phyloP scores from a whole-genome alignment of 805 yeast genomes.

The Saccharomyces jurei region DNA sequence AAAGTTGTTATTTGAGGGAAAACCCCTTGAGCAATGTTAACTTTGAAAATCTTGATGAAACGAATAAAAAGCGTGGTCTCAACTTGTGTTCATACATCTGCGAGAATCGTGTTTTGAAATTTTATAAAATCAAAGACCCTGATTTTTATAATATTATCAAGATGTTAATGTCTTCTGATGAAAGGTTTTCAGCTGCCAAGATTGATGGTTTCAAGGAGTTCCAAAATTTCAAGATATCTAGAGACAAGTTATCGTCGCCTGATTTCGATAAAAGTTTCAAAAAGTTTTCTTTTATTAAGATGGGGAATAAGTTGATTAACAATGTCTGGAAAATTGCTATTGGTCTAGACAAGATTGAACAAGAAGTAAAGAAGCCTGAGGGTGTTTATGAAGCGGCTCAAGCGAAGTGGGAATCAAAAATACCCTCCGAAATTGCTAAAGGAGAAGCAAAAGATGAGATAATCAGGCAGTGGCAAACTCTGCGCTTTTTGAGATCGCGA shows the following conservation, averaged over 20 bases:
- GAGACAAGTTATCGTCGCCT: background rate
- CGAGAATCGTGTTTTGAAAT: constrained; percentile 13
- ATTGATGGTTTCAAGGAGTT: constrained; percentile 21
- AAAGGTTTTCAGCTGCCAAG: constrained; percentile 12
- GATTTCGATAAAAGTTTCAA: constrained; percentile 17
- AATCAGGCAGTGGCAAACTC: constrained; percentile 35
- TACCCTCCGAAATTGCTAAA: constrained; percentile 4
- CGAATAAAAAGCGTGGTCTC: constrained; percentile 7
- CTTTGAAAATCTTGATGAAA: constrained; percentile 9
- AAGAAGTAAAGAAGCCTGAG: constrained; percentile 16
- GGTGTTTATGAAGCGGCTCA: constrained; percentile 14
- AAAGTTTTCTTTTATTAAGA: constrained; percentile 24
- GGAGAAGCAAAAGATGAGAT: constrained; percentile 10
- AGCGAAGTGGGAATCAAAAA: constrained; percentile 8
- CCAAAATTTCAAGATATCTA: constrained; percentile 10
- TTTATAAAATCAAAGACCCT: constrained; percentile 21
- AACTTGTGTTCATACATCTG: constrained; percentile 12
- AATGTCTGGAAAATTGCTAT: constrained; percentile 34
- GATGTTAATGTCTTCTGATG: constrained; percentile 11
- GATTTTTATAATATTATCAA: constrained; percentile 11
- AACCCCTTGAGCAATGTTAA: constrained; percentile 10
- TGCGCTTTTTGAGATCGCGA: constrained; percentile 35
- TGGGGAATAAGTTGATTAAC: constrained; percentile 28
- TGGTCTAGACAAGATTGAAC: constrained; percentile 32
- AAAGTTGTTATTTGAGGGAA: constrained; percentile 16